Conservation (phyloP, 257 asterid genomes). For the Echites panduratus region DNA sequence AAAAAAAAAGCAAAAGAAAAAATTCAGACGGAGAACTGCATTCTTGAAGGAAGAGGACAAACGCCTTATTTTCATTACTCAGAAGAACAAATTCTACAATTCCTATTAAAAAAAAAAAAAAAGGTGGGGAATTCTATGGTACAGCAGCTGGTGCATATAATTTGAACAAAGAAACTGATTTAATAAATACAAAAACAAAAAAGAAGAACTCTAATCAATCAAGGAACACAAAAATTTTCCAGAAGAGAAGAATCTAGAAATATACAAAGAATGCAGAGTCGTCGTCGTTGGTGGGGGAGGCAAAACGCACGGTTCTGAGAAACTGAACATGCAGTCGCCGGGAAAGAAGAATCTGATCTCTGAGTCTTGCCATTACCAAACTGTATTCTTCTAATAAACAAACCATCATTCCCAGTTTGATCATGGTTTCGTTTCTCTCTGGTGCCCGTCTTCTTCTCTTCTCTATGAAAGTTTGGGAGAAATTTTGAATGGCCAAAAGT, state of each 20-base stretch:
- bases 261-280: slow-evolving; percentile 52
- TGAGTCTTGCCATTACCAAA: slow-evolving; percentile 46
- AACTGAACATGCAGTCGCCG: slow-evolving; percentile 33
- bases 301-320: slow-evolving; percentile 33
- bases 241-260: slow-evolving; percentile 24
- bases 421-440: slow-evolving; percentile 32
- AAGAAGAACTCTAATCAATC: background rate
- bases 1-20: too few species aligned
- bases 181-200: background rate
- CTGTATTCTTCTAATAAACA: slow-evolving; percentile 65
- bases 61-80: background rate
- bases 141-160: background rate
- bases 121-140: background rate
- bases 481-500: background rate
- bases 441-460: background rate
- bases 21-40: too few species aligned
- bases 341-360: slow-evolving; percentile 37
- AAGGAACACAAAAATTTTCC: background rate
- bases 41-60: background rate
- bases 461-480: background rate
- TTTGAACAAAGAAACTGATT: background rate
- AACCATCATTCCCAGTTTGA: slow-evolving; percentile 63
- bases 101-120: background rate
- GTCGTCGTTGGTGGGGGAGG: slow-evolving; percentile 29
- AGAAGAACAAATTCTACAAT: background rate